A percentile compares a stretch with the other conserved stretches of the same genome.
These are phyloP conservation scores for Voacanga thouarsii DNA, from an alignment of 257 asterid genomes.

Conservation along the genomic window DNA sequence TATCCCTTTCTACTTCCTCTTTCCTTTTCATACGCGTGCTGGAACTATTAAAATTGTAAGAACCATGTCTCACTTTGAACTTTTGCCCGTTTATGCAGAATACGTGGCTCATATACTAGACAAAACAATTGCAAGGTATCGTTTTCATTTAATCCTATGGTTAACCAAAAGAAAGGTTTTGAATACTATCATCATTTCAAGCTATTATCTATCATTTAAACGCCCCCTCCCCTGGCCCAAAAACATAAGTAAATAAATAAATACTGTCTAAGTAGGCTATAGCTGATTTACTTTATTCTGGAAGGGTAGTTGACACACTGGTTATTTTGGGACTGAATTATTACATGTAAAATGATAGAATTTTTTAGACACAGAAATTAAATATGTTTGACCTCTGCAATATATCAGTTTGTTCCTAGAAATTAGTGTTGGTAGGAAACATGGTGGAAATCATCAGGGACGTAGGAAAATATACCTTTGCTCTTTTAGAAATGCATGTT, in stretches of 20 bases:
- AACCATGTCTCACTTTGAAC: neutral
- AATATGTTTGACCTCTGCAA: neutral
- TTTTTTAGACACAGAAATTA: neutral
- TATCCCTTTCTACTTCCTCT: neutral
- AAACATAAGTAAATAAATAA: neutral
- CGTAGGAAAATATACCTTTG: too few species aligned
- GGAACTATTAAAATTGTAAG: neutral
- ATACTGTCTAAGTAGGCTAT: neutral
- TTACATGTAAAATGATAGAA: neutral
- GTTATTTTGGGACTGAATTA: neutral
- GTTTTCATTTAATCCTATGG: conserved; percentile 9
- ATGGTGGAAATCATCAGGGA: too few species aligned
- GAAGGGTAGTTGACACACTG: neutral
- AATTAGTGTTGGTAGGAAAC: neutral
- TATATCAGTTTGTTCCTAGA: neutral
- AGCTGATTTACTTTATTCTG: neutral
- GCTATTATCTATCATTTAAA: neutral
- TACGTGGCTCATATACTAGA: conserved; percentile 72
- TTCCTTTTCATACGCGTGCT: neutral
- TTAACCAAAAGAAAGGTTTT: neutral
- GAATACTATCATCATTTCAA: neutral
- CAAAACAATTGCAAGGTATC: conserved; percentile 76
- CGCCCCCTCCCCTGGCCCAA: neutral
- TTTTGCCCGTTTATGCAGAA: conserved; percentile 47
- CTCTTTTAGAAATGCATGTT: neutral